Base-by-base conservation (phyloP, 768 basidiomycete species). In the Tephrocybe sp. region DNA sequence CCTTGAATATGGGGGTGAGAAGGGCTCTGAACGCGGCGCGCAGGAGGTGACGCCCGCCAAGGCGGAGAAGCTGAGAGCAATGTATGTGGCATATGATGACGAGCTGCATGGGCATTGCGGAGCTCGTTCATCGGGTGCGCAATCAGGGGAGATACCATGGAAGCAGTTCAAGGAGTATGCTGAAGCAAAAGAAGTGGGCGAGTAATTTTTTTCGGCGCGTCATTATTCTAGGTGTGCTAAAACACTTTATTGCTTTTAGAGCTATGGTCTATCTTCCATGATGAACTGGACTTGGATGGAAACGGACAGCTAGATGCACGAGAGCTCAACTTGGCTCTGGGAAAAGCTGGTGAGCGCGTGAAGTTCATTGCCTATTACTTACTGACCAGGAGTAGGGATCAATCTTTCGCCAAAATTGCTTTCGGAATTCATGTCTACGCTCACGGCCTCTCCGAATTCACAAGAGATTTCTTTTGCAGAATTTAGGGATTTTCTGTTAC, bases 231-330 rank as follows among this genome's bases (percentile, higher is more conserved):
- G 57, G 53, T 55, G 44, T 34, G 66, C 52, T 57, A 14, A 45
- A 33, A 3, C 42, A 12, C 39, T 47, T 51, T 48, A 39, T 51
- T 5, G 5, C 32, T n/a, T 39, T 26, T 34, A 92, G 93, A 96
- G 68, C 75, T 97, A 17, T 97, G 95, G 95, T 75, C 81, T 45
- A 84, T 94, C 49, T 97, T 97, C 68, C 90, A 91, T 57, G 78
- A 92, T 62, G 89, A 94, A 60, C 78, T 97, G 43, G 95, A 96
- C 71, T 73, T 92, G 54, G 92, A 97, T 62, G 80, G 88, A 22
- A 91, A 97, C 68, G 93, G 92, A 7, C 81, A 79, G 49, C 66
- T 97, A 26, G 92, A 94, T 61, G 72, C 78, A 22, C 58, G 65
- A 23, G 74, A 77, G 52, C 66, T 76, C 30, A 59, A 65, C 31